A percentile compares a stretch with the other conserved stretches of the same genome.
Conservation (phyloP, 2,329 filamentous ascomycete species). For the Fusarium floridanum region DNA sequence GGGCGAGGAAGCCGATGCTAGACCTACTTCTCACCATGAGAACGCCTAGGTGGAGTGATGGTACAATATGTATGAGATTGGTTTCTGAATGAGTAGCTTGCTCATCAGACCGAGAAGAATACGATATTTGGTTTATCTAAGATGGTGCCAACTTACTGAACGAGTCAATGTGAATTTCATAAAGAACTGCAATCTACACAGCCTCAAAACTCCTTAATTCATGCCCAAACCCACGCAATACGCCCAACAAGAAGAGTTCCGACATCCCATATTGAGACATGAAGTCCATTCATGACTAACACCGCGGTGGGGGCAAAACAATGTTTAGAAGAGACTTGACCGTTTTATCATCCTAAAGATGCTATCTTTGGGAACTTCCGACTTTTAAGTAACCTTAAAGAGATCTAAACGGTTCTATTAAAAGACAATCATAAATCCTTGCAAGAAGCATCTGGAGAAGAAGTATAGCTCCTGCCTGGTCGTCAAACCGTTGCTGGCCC, state of each 20-base stretch:
- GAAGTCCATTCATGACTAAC: not conserved
- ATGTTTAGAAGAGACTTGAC: not conserved
- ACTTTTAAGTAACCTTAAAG: not conserved
- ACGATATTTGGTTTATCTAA: not conserved
- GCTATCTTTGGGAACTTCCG: not conserved
- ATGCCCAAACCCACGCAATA: not conserved
- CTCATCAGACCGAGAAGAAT: not conserved
- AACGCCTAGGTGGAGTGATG: conserved; percentile 15
- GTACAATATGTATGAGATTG: not conserved
- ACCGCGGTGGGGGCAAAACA: not conserved
- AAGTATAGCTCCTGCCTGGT: not conserved
- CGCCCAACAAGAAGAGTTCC: not conserved
- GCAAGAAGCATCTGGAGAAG: not conserved
- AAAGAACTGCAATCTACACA: not conserved
- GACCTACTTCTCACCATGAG: conserved; percentile 32
- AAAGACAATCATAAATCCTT: not conserved
- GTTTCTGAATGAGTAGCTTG: not conserved
- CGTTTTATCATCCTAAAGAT: not conserved
- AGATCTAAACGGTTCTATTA: not conserved
- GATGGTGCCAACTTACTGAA: not conserved
- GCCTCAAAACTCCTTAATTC: not conserved
- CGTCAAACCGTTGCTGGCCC: conserved; percentile 13
- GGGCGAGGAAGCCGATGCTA: conserved; percentile 28
- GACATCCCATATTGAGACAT: not conserved
- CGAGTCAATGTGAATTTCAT: not conserved